Evolutionary conservation across 2,329 filamentous ascomycete genomes (phyloP).

Genomic region (Pseudocercospora macadamiae): DNA sequence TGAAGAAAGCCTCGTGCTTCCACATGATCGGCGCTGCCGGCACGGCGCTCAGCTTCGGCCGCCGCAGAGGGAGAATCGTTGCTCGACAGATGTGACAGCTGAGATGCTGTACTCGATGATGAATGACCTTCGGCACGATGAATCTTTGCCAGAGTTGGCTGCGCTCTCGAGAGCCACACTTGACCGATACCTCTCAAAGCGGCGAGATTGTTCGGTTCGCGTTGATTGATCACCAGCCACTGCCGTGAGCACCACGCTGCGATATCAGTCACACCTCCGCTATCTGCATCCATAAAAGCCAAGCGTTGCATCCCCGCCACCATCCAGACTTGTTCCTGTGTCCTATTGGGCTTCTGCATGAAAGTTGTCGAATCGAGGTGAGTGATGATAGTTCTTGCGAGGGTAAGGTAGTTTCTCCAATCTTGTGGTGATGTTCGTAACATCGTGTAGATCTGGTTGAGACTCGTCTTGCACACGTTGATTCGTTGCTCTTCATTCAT

Average conservation of each 20-base stretch:
- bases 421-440: slow-evolving; percentile 37
- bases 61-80: slow-evolving; percentile 26
- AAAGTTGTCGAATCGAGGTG: slow-evolving; percentile 45
- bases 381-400: slow-evolving; percentile 44
- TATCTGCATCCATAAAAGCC: slow-evolving; percentile 54
- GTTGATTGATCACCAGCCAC: slow-evolving; percentile 50
- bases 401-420: slow-evolving; percentile 31
- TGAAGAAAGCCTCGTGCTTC: slow-evolving; percentile 56
- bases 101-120: slow-evolving; percentile 41
- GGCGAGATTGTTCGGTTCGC: slow-evolving; percentile 48
- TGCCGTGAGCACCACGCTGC: slow-evolving; percentile 55
- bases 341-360: slow-evolving; percentile 40
- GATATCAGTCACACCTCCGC: slow-evolving; percentile 50
- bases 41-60: slow-evolving; percentile 44
- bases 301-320: slow-evolving; percentile 53
- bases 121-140: slow-evolving; percentile 47
- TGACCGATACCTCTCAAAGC: slow-evolving; percentile 53
- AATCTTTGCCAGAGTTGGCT: slow-evolving; percentile 53
- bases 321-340: slow-evolving; percentile 46
- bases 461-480: slow-evolving; percentile 34
- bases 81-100: slow-evolving; percentile 37
- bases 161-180: slow-evolving; percentile 57
- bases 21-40: slow-evolving; percentile 50
- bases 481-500: slow-evolving; percentile 38
- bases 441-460: slow-evolving; percentile 39